phyloP scores from a whole-genome alignment of 2,329 filamentous ascomycete species.

The Grosmannia clavigera region DNA sequence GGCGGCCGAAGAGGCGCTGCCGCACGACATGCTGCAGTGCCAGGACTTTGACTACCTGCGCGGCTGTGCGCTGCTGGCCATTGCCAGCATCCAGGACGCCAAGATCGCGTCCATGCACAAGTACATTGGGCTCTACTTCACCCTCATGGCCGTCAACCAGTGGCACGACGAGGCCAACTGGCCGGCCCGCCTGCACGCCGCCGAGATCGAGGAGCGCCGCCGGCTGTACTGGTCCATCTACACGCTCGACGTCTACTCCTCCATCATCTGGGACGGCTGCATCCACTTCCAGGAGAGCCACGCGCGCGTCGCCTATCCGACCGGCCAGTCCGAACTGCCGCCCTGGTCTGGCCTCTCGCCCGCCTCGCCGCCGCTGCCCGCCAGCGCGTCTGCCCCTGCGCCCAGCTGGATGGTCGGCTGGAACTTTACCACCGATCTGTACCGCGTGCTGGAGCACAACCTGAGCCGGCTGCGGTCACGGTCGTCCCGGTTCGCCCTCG shows the following conservation, averaged over 20 bases:
- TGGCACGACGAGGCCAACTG: slow-evolving; percentile 17
- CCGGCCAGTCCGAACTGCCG: slow-evolving; percentile 13
- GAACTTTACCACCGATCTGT: slow-evolving; percentile 46
- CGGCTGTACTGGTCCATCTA: slow-evolving; percentile 42
- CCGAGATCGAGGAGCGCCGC: slow-evolving; percentile 13
- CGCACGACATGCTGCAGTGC: slow-evolving; percentile 12
- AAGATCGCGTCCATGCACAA: slow-evolving; percentile 16
- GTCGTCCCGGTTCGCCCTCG: slow-evolving; percentile 7
- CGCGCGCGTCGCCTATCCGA: slow-evolving; percentile 33
- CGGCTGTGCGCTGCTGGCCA: slow-evolving; percentile 13
- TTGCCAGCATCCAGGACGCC: slow-evolving; percentile 16
- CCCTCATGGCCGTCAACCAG: slow-evolving; percentile 15
- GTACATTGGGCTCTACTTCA: slow-evolving; percentile 16
- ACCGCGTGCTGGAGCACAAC: slow-evolving; percentile 40
- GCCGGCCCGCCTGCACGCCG: slow-evolving; percentile 7
- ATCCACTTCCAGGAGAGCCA: slow-evolving; percentile 32
- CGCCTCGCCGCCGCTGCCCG: neutral
- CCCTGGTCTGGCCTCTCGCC: neutral
- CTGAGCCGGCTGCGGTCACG: slow-evolving; percentile 10
- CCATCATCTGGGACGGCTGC: slow-evolving; percentile 37
- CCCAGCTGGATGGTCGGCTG: slow-evolving; percentile 37
- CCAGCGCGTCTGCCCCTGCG: no score
- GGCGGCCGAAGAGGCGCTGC: slow-evolving; percentile 15
- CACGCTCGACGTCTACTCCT: slow-evolving; percentile 40
- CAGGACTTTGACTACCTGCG: slow-evolving; percentile 16